phyloP scores from a whole-genome alignment of 306 rosid species.

The Rosa lucieae region DNA sequence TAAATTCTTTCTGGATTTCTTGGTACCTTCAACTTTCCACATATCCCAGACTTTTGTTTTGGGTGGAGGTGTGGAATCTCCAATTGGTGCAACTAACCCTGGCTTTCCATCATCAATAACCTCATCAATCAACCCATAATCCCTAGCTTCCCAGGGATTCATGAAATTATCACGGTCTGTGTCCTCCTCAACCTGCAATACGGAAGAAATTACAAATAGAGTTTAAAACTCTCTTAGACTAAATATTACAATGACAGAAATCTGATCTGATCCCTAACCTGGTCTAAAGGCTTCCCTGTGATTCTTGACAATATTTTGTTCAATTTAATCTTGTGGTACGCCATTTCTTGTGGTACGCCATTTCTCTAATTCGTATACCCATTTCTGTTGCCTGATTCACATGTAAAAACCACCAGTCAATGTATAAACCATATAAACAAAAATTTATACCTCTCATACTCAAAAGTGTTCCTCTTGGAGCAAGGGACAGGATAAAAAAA shows the following conservation, averaged over 20 bases:
- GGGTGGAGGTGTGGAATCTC: too few species aligned
- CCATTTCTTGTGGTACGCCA: constrained; percentile 84
- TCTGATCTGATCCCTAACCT: constrained; percentile 45
- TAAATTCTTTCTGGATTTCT: too few species aligned
- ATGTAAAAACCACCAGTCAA: constrained; percentile 6
- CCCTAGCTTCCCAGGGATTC: too few species aligned
- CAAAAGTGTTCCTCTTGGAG: not conserved
- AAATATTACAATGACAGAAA: constrained; percentile 7
- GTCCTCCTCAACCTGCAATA: too few species aligned
- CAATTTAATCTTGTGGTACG: too few species aligned
- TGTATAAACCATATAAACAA: not conserved
- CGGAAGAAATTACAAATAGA: too few species aligned
- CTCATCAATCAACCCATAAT: too few species aligned
- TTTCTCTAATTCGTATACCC: constrained; percentile 76
- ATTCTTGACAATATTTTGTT: constrained; percentile 83
- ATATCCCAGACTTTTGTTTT: too few species aligned
- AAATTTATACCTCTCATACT: not conserved
- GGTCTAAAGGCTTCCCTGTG: constrained; percentile 71
- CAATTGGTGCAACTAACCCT: too few species aligned
- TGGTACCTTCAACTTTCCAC: too few species aligned
- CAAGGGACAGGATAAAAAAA: not conserved
- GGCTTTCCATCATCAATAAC: too few species aligned
- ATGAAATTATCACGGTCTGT: too few species aligned
- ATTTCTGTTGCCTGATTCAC: constrained; percentile 71
- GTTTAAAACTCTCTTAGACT: not conserved